Evolutionary conservation across 768 basidiomycete genomes (phyloP), one percentile per base, ranked within the genome.

Genomic region (Kwoniella newhampshirensis): DNA sequence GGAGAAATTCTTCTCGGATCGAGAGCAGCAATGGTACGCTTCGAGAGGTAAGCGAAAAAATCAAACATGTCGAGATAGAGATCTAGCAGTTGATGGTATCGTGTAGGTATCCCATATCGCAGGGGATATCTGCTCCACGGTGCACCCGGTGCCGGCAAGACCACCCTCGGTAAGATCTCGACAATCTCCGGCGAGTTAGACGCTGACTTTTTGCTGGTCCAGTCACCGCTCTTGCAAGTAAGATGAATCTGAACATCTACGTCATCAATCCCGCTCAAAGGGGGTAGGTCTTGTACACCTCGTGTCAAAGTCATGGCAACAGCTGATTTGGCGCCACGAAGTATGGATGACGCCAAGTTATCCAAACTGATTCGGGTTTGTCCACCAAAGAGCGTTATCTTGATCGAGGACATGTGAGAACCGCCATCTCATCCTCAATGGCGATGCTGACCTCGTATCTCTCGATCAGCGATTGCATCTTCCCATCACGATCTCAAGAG

Each of bases 201-300:
- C 20, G 36, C 39, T 26, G 50, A 44, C 12, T 25, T 41, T 4
- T 2, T 42, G 39, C 7, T 27, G 20, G 43, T 23, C 23, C 21
- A 59, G 50, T 59, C 41, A 51, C 57, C 15, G 84, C 90, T 13
- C 84, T 92, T 26, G 91, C 91, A 7, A 91, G 91, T 43, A 86
- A 88, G 71, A 81, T 96, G 60, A 85, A 86, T 79, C 85, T 96
- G 42, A 89, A 92, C 80, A 89, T 96, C 67, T 93, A 92, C 71
- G 88, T 91, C 53, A 85, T 93, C 46, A 73, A 66, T 54, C 67
- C 70, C 13, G 62, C 63, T 41, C 58, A 58, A 46, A 46, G 59
- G 52, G 70, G 74, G 74, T 75, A 37, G 55, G 66, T 47, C 25
- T 17, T 2, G 35, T 26, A 15, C 39, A 11, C 6, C 17, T 42